Evolutionary conservation across 2,329 filamentous ascomycete species (phyloP).

Genomic region (Diaporthe vaccinii): DNA sequence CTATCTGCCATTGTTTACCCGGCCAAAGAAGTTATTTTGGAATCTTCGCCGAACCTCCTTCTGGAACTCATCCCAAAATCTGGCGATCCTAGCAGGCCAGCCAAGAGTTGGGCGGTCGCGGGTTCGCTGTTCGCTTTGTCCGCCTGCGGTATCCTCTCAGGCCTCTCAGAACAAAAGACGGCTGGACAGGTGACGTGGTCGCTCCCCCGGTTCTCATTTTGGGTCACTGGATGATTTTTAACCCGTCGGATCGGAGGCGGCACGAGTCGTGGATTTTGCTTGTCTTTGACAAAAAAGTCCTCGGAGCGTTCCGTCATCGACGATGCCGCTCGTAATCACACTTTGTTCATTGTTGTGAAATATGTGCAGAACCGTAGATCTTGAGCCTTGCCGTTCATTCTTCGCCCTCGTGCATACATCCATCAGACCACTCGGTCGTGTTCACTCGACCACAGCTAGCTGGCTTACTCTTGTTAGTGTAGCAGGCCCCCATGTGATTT

Average conservation of each 20-base stretch:
- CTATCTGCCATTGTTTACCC: conserved; percentile 1
- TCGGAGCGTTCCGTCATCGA: conserved; percentile 12
- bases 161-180: neutral
- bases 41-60: neutral
- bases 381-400: neutral
- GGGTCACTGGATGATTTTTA: conserved; percentile 3
- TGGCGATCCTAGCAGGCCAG: neutral
- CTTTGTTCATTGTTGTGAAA: neutral
- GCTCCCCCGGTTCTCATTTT: neutral
- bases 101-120: neutral
- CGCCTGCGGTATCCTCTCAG: neutral
- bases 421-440: neutral
- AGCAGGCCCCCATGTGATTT: neutral
- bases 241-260: conserved; percentile 1
- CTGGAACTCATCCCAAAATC: conserved; percentile 7
- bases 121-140: neutral
- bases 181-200: conserved; percentile 24
- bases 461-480: neutral
- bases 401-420: neutral
- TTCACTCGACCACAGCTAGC: neutral
- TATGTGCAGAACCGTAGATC: neutral
- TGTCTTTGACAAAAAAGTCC: neutral
- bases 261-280: conserved; percentile 7
- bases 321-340: neutral
- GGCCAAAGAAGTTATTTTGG: neutral